Evolutionary conservation across 208 protist species (phyloP).

Genomic region (Wallacemonas rigidus): DNA sequence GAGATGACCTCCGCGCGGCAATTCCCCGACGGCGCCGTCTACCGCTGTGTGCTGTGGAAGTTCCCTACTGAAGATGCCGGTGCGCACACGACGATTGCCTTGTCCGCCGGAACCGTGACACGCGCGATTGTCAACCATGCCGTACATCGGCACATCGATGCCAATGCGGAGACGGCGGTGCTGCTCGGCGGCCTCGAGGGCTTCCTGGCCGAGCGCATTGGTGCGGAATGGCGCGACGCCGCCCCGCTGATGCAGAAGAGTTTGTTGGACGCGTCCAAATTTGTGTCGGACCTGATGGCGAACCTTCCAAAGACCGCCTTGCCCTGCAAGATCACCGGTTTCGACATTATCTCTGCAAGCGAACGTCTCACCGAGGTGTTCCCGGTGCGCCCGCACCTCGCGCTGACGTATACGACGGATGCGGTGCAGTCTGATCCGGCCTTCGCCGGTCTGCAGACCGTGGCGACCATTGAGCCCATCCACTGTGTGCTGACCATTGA

Average conservation of each 20-base stretch:
- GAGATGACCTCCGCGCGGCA: constrained; percentile 76
- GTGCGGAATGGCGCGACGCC: constrained; percentile 77
- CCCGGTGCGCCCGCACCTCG: constrained; percentile 74
- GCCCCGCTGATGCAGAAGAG: constrained; percentile 55
- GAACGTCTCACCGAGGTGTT: constrained; percentile 79
- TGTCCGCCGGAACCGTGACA: constrained; percentile 58
- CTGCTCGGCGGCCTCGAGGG: constrained; percentile 69
- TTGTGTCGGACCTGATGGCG: constrained; percentile 67
- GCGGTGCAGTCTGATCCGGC: constrained; percentile 31
- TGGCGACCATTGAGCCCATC: constrained; percentile 71
- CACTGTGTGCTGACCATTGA: constrained; percentile 84
- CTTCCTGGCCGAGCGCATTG: constrained; percentile 65
- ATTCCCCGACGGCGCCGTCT: constrained; percentile 85
- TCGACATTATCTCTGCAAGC: constrained; percentile 74
- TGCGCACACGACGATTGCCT: constrained; percentile 50
- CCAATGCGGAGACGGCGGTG: constrained; percentile 27
- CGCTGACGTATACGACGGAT: constrained; percentile 72
- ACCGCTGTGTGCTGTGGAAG: constrained; percentile 82
- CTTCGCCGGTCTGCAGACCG: constrained; percentile 61
- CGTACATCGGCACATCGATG: constrained; percentile 49
- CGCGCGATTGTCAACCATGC: constrained; percentile 65
- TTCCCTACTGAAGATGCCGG: constrained; percentile 52
- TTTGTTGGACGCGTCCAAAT: constrained; percentile 59
- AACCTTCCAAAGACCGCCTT: constrained; percentile 54
- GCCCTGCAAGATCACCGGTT: constrained; percentile 75